These are phyloP conservation scores for Takakia lepidozioides DNA, from an alignment of 225 moss, liverwort and hornwort species.

Conservation along the genomic window DNA sequence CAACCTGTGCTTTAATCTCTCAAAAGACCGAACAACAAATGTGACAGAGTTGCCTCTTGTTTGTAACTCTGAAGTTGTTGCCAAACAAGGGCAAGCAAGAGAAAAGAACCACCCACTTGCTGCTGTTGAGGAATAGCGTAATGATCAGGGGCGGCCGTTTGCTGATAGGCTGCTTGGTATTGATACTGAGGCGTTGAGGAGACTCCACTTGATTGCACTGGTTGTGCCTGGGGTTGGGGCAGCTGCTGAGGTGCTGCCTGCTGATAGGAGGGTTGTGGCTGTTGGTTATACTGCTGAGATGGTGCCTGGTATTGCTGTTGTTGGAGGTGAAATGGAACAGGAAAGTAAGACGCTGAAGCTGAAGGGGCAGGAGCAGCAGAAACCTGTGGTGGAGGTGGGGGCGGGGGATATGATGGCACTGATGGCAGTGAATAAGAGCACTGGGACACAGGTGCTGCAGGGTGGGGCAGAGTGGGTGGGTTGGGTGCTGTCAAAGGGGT, in stretches of 20 bases:
- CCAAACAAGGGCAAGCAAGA: not conserved
- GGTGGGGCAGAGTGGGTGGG: conserved; percentile 16
- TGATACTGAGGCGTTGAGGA: conserved; percentile 32
- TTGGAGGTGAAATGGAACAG: conserved; percentile 88
- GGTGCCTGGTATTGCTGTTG: conserved; percentile 65
- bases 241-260: too few relatives aligned
- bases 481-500: conserved; percentile 8
- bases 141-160: conserved; percentile 39
- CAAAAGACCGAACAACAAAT: too few relatives aligned
- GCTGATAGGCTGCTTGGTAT: conserved; percentile 62
- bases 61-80: too few relatives aligned
- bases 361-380: conserved; percentile 21
- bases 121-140: conserved; percentile 90
- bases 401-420: conserved; percentile 24
- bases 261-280: conserved; percentile 51
- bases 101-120: conserved; percentile 33
- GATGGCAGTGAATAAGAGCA: conserved; percentile 53
- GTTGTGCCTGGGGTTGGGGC: conserved; percentile 37
- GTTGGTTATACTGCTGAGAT: conserved; percentile 55
- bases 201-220: conserved; percentile 20
- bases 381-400: conserved; percentile 24
- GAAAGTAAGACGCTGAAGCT: conserved; percentile 60
- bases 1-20: too few relatives aligned
- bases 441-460: conserved; percentile 39
- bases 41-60: too few relatives aligned